Evolutionary conservation across 345 rosid species (phyloP), one percentile per base, ranked within the genome.

Genomic region (Viola odorata): DNA sequence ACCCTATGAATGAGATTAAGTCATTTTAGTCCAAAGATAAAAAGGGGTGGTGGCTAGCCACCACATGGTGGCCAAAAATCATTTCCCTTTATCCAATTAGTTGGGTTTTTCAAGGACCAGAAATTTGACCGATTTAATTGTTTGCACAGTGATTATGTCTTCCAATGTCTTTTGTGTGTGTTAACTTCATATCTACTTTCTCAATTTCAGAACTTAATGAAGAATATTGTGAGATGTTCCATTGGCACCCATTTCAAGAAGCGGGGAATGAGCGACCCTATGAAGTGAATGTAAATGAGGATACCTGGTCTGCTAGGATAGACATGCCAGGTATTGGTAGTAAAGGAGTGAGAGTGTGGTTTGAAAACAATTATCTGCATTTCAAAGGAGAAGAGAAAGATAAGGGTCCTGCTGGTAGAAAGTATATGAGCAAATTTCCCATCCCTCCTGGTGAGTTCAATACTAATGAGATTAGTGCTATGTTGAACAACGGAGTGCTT

Each of bases 311-410:
- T 60, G 53, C 12, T 3, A 12, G 63, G 37, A 11, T 47, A 32
- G 63, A 60, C 12, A 60, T 60, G 41, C 63, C 63, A 32, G 63
- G 63, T 13, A 60, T 60, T 47, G 53, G 42, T 5, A 47, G 48
- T 37, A 37, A 60, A 60, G 54, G 41, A 13, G 53, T 60, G 16
- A 60, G 41, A 23, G 53, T 60, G 15, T 47, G 53, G 53, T 37
- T 60, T 12, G 8, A 60, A 11, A 47, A 60, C 17, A 48, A 60
- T 4, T 6, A 17, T n/a, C 14, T 60, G 44, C 16, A 45, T 60
- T 60, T 60, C 23, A 37, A 47, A 23, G 63, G 53, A 7, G 53
- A 47, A 60, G 53, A 60, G 42, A 48, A 37, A n/a, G 45, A 37
- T 4, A 48, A 37, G n/a, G 53, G 23, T n/a, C 23, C 41, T 47